Evolutionary conservation across 2,329 filamentous ascomycete species (phyloP), one percentile per base, ranked within the genome.

Genomic region (Cordyceps militaris): DNA sequence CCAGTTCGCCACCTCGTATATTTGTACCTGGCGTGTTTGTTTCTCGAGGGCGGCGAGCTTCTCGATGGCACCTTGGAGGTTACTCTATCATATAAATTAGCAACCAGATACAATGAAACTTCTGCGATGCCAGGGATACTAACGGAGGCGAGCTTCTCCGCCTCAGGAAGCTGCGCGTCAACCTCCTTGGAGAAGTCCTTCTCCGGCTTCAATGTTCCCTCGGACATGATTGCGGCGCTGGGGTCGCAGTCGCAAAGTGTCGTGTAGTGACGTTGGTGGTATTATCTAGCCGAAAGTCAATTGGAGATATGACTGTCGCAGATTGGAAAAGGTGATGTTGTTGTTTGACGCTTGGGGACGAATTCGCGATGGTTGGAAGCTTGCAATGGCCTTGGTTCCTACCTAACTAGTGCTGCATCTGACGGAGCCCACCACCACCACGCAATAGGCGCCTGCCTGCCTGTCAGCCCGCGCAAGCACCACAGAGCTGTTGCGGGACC

Each of bases 141-240:
- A 75, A 94, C 92, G 82, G 92, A 87, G 65, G 92, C 91, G 66
- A 96, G 84, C 77, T 88, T 81, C 80, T 97, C 86, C 60, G 91
- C 91, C 76, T 97, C 91, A 51, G 91, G 89, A 66, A 99, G 86
- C 75, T 90, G 84, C 76, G 88, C 85, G 80, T 97, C 92, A 69
- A 90, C 91, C 76, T 97, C 92, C 78, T 96, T 96, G 70, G 89
- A 88, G 84, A 89, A 97, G 85, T 99, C 94, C 87, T 96, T 97
- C 81, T 99, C 94, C 70, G 93, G 90, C 84, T 95, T 96, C 74
- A 94, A 76, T 69, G 82, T 76, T 74, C 85, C 85, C 76, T 91
- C 89, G 69, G 91, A 88, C 91, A 96, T 96, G 71, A 57, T 71
- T 65, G 60, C 47, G 54, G 59, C 53, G 49, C 53, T 59, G 32